Evolutionary conservation across 345 rosid species (phyloP).

Genomic region (Corchorus capsularis): DNA sequence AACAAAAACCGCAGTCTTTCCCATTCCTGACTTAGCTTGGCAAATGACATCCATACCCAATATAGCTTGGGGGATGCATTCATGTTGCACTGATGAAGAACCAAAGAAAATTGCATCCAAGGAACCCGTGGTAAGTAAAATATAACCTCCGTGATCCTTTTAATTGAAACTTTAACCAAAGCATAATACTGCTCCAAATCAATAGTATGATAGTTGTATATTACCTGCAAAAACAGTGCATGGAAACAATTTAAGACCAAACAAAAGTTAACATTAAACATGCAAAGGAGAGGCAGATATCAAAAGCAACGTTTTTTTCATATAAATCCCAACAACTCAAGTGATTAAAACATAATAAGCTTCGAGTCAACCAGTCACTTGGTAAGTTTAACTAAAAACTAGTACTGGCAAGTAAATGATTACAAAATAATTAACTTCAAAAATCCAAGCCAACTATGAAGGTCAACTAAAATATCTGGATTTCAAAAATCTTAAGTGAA

Average conservation of each 20-base stretch:
- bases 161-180: slow-evolving; percentile 63
- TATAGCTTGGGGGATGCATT: slow-evolving; percentile 99
- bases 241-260: background rate
- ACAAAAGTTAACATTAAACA: background rate
- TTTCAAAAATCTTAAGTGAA: background rate
- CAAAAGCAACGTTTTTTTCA: background rate
- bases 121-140: slow-evolving; percentile 81
- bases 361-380: no score
- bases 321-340: background rate
- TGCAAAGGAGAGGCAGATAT: background rate
- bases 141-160: slow-evolving; percentile 62
- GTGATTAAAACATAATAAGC: background rate
- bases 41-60: slow-evolving; percentile 98
- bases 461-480: no score
- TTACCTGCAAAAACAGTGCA: slow-evolving; percentile 51
- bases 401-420: no score
- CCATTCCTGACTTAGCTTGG: slow-evolving; percentile 99
- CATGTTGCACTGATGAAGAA: slow-evolving; percentile 97
- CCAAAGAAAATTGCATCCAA: slow-evolving; percentile 76
- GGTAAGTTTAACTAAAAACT: background rate
- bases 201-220: slow-evolving; percentile 48
- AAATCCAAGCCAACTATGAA: no score
- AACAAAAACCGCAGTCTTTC: slow-evolving; percentile 96
- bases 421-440: no score
- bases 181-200: slow-evolving; percentile 64